Percentiles rank a stretch among this genome's conserved stretches.
These are phyloP conservation scores for Lactuca sativa DNA, from an alignment of 129 eudicot species.

Conservation along the genomic window DNA sequence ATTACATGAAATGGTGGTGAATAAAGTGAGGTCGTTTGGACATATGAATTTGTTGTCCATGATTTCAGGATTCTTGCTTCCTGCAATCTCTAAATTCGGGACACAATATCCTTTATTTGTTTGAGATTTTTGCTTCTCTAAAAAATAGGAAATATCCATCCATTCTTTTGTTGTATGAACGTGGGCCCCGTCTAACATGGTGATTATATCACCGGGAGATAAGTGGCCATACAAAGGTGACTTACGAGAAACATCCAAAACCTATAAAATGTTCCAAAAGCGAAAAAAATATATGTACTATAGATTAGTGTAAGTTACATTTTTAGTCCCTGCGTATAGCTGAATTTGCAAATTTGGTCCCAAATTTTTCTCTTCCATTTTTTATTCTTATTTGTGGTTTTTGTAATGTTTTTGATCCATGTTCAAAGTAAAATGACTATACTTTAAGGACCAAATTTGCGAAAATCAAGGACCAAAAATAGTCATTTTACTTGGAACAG, in stretches of 20 bases:
- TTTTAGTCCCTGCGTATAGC: too few relatives aligned
- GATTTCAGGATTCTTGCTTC: slow-evolving; percentile 38
- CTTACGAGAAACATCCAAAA: slow-evolving; percentile 55
- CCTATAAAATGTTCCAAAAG: slow-evolving; percentile 36
- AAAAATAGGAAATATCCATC: slow-evolving; percentile 40
- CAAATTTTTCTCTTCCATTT: too few relatives aligned
- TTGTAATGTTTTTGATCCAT: too few relatives aligned
- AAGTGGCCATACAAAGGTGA: slow-evolving; percentile 68
- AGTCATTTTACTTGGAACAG: too few relatives aligned
- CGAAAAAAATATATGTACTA: neutral
- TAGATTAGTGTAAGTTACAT: too few relatives aligned
- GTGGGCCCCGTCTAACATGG: slow-evolving; percentile 58
- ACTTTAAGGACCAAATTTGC: too few relatives aligned
- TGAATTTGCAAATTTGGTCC: too few relatives aligned
- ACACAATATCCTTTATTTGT: slow-evolving; percentile 65
- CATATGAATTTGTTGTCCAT: slow-evolving; percentile 49
- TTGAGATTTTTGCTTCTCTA: slow-evolving; percentile 42
- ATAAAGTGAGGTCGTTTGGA: slow-evolving; percentile 58
- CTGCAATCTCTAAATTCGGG: slow-evolving; percentile 53
- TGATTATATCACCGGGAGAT: slow-evolving; percentile 65
- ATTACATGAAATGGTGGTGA: slow-evolving; percentile 56
- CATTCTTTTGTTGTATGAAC: slow-evolving; percentile 58
- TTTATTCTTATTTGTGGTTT: too few relatives aligned
- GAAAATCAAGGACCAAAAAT: too few relatives aligned
- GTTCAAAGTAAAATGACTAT: too few relatives aligned